Evolutionary conservation across 805 yeast genomes (phyloP), one percentile per base, ranked within the genome.

Genomic region (Pichia occidentalis): DNA sequence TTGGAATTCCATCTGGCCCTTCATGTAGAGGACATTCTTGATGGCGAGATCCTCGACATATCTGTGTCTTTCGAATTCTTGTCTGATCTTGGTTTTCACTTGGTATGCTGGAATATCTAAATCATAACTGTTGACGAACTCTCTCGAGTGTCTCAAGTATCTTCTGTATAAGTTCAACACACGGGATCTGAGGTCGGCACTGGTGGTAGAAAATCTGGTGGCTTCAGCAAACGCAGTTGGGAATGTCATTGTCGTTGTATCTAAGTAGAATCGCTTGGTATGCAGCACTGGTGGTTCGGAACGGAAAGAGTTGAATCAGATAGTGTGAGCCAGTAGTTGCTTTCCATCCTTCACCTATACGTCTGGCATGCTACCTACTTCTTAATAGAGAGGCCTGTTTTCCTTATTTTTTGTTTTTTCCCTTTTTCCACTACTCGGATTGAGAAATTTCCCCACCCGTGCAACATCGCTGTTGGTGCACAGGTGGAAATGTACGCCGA

Each of bases 1-100:
- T 64, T 85, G 95, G 63, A 77, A 85, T 60, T 85, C 95, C 92
- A 83, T 83, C 54, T 83, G 87, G 6, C 90, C 95, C 65, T 84
- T 82, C 65, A 83, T 77, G 49, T 75, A 75, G 41, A 85, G 67
- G 13, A 82, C 71, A 60, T 85, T 85, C 46, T 71, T 68, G 32
- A 80, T 73, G 24, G 75, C 74, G 48, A 80, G 58, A 53, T 81
- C 85, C 37, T 65, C 65, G 36, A 84, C 85, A 55, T 68, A 85
- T 54, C 95, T 71, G 54, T 85, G 58, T 65, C 94, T 79, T 63
- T 85, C 95, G 50, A 85, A 85, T 61, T 85, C 92, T 61, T 85
- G 92, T 71, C 95, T 77, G 48, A 85, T 72, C 64, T 81, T 83
- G 40, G 95, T 83, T 61, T 85, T 78, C 42, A 85, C 79, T 44